A percentile compares a stretch with the other conserved stretches of the same genome.
These are phyloP conservation scores for Candida nemodendra DNA, from an alignment of 805 yeast genomes.

Conservation along the genomic window DNA sequence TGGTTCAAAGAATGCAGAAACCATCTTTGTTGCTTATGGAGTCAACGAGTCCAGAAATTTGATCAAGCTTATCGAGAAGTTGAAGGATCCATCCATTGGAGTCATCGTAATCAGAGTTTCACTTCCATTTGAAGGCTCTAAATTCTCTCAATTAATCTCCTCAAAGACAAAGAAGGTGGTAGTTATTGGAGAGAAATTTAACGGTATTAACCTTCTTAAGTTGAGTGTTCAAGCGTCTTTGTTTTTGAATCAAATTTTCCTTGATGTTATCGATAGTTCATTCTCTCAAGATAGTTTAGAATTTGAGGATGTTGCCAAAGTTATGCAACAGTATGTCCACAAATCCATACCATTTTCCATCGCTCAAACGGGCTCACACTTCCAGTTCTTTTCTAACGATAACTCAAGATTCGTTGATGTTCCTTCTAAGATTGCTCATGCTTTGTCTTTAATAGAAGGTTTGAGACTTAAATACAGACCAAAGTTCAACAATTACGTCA, in stretches of 20 bases:
- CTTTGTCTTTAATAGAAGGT: slow-evolving; percentile 61
- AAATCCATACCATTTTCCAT: slow-evolving; percentile 16
- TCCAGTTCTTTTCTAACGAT: slow-evolving; percentile 69
- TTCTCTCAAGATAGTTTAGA: slow-evolving; percentile 32
- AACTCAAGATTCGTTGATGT: slow-evolving; percentile 52
- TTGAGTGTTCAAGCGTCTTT: slow-evolving; percentile 73
- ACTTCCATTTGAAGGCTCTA: slow-evolving; percentile 67
- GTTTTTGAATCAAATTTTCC: slow-evolving; percentile 47
- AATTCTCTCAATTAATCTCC: slow-evolving; percentile 62
- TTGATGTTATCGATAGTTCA: slow-evolving; percentile 51
- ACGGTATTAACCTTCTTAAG: slow-evolving; percentile 46
- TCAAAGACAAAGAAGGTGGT: slow-evolving; percentile 55
- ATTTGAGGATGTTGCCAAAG: slow-evolving; percentile 32
- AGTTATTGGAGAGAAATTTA: slow-evolving; percentile 58
- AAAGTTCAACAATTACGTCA: slow-evolving; percentile 66
- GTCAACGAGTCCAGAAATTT: slow-evolving; percentile 61
- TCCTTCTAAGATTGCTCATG: slow-evolving; percentile 64
- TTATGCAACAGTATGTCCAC: slow-evolving; percentile 18
- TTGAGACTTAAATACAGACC: slow-evolving; percentile 55
- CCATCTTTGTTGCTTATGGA: slow-evolving; percentile 83
- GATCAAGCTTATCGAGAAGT: slow-evolving; percentile 39
- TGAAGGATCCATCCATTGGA: slow-evolving; percentile 47
- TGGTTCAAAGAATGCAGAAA: slow-evolving; percentile 61
- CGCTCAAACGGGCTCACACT: slow-evolving; percentile 43
- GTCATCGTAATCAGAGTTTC: slow-evolving; percentile 74